Evolutionary conservation across 441 rosid genomes (phyloP), one percentile per base, ranked within the genome.

Genomic region (Erodium chrysanthum): DNA sequence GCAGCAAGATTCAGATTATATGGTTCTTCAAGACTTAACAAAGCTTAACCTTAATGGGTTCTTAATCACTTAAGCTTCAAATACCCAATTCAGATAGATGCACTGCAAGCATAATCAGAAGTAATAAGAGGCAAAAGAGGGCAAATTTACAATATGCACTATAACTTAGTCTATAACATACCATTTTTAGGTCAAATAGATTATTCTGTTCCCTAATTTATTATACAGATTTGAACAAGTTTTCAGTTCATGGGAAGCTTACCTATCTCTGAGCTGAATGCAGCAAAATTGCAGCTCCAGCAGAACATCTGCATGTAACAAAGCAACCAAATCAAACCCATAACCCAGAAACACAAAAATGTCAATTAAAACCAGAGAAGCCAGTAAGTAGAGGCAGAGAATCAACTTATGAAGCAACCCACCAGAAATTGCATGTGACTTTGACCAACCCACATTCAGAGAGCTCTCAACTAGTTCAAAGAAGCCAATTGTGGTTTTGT

Each of bases 341-440:
- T 40, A 46, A 40, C 14, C 25, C 31, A 2, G 22, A 61, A 78
- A 67, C 37, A 42, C 33, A 27, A 54, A 73, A 68, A n/a, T n/a
- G n/a, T n/a, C n/a, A n/a, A n/a, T n/a, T n/a, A n/a, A n/a, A n/a
- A n/a, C n/a, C n/a, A n/a, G n/a, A n/a, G n/a, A n/a, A n/a, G n/a
- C n/a, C n/a, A n/a, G n/a, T n/a, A n/a, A n/a, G n/a, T n/a, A n/a
- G 4, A 46, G 5, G 14, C 4, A 33, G 1, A 37, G 10, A 4
- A 14, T n/a, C 17, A 50, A 15, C 9, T 50, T n/a, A 15, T 50
- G 58, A 50, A 50, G 1, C 21, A 50, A 50, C 58, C 58, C 21
- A 50, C 58, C 58, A 50, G 17, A 40, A 50, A 17, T 50, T n/a
- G 5, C 58, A 5, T 50, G 4, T 50, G 58, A 50, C 58, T 50